A percentile compares a stretch with the other conserved stretches of the same genome.
These are phyloP conservation scores for Gillenia trifoliata DNA, from an alignment of 306 rosid genomes.

Conservation along the genomic window DNA sequence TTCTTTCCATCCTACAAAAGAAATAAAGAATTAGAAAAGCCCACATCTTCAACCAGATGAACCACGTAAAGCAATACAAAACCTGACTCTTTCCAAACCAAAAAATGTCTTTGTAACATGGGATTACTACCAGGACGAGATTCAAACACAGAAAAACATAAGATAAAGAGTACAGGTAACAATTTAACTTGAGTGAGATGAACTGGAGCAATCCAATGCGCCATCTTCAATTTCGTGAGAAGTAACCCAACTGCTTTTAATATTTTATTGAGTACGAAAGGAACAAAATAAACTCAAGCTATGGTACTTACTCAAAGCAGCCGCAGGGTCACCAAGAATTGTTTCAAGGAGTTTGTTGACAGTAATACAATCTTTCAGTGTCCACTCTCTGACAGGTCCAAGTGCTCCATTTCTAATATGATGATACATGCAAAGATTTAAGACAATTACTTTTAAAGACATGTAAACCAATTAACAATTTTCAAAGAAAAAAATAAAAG, in stretches of 20 bases:
- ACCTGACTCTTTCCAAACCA: not conserved
- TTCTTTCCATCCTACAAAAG: constrained; percentile 77
- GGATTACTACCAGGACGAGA: not conserved
- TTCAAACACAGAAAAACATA: not conserved
- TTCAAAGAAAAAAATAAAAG: not conserved
- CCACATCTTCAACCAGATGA: constrained; percentile 3
- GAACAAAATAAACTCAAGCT: not conserved
- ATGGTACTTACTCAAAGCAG: constrained; percentile 62
- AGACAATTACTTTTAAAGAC: not conserved
- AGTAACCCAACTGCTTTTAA: not conserved
- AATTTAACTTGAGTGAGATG: not conserved
- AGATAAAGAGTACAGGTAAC: no score
- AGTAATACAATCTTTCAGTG: constrained; percentile 67
- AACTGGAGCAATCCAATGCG: not conserved
- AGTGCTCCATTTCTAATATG: constrained; percentile 59
- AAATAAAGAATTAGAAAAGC: not conserved
- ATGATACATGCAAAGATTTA: constrained; percentile 15
- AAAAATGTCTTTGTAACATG: not conserved
- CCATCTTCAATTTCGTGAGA: not conserved
- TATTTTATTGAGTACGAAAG: not conserved
- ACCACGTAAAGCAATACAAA: not conserved
- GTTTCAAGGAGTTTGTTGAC: constrained; percentile 76
- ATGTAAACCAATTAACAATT: constrained; percentile 9
- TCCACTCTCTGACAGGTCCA: constrained; percentile 69
- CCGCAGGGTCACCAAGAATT: constrained; percentile 47